phyloP scores from a whole-genome alignment of 192 early-diverging fungal species.

The Jimgerdemannia flammicorona region DNA sequence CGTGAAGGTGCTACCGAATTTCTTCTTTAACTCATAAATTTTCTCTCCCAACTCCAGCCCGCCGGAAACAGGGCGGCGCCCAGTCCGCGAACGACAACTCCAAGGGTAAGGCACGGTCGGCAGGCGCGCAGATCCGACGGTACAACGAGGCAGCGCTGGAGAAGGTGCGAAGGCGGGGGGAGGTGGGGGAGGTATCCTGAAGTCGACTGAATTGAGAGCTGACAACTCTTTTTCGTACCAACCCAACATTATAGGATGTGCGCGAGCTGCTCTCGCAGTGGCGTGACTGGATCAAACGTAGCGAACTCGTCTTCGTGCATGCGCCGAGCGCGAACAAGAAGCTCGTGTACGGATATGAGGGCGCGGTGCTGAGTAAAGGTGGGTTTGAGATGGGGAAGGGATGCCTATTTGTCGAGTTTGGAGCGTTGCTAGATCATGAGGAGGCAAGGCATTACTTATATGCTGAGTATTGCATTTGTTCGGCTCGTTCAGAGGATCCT shows the following conservation, averaged over 20 bases:
- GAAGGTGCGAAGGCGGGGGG: too few relatives aligned
- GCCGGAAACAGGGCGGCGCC: slow-evolving; percentile 92
- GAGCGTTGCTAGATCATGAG: too few relatives aligned
- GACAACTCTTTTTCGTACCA: too few relatives aligned
- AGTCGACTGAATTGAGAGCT: too few relatives aligned
- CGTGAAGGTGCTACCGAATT: too few relatives aligned
- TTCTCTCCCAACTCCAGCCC: slow-evolving; percentile 35
- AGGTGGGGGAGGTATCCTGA: too few relatives aligned
- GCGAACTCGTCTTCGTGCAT: slow-evolving; percentile 75
- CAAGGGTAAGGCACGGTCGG: slow-evolving; percentile 81
- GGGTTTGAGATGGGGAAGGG: too few relatives aligned
- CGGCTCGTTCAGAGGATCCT: slow-evolving; percentile 34
- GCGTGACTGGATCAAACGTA: slow-evolving; percentile 55
- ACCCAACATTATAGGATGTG: slow-evolving; percentile 80
- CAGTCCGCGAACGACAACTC: slow-evolving; percentile 79
- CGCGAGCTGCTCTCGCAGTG: slow-evolving; percentile 68
- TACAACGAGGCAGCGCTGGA: slow-evolving; percentile 85
- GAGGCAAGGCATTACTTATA: too few relatives aligned
- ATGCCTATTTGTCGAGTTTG: too few relatives aligned
- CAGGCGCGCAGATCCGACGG: slow-evolving; percentile 84
- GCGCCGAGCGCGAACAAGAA: slow-evolving; percentile 56
- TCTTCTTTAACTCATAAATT: slow-evolving; percentile 5
- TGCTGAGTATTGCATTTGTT: too few relatives aligned
- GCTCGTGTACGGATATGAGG: slow-evolving; percentile 46
- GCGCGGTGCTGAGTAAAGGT: slow-evolving; percentile 33